Evolutionary conservation across 2,329 filamentous ascomycete genomes (phyloP).

Genomic region (Colletotrichum chlorophyti): DNA sequence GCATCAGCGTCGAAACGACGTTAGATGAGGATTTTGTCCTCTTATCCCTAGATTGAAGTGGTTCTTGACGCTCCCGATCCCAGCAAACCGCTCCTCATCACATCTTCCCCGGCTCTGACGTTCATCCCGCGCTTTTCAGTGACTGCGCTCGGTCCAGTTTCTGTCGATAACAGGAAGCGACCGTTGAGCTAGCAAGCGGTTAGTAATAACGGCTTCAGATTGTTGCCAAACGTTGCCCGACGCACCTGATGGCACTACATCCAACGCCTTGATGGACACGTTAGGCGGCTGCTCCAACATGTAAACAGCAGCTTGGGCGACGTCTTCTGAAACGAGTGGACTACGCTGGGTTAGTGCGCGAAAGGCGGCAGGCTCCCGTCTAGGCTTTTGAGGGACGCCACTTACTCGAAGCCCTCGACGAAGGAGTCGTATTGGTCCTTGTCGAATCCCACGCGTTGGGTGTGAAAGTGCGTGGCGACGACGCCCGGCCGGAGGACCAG

Average conservation of each 20-base stretch:
- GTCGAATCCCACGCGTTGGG: conserved; percentile 51
- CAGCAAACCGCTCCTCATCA: too few species aligned
- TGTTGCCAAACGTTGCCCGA: background rate
- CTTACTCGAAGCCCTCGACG: conserved; percentile 48
- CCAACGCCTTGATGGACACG: conserved; percentile 48
- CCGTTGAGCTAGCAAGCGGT: conserved; percentile 32
- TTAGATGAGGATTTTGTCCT: too few species aligned
- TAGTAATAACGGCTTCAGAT: background rate
- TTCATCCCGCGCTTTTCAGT: too few species aligned
- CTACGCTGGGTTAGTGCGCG: background rate
- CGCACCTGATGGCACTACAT: conserved; percentile 48
- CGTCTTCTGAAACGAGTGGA: conserved; percentile 48
- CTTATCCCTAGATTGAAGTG: too few species aligned
- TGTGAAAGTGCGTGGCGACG: conserved; percentile 56
- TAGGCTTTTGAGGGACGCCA: background rate
- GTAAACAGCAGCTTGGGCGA: conserved; percentile 49
- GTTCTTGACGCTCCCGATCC: too few species aligned
- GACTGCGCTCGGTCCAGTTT: conserved; percentile 33
- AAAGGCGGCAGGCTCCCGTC: too few species aligned
- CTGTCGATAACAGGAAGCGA: conserved; percentile 40
- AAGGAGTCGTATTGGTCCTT: conserved; percentile 48
- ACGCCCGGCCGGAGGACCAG: conserved; percentile 52
- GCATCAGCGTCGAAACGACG: too few species aligned
- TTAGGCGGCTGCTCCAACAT: conserved; percentile 49
- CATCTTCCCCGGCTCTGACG: too few species aligned